These are phyloP conservation scores for Saccharomycopsis malanga DNA, from an alignment of 805 yeast genomes.

Conservation along the genomic window DNA sequence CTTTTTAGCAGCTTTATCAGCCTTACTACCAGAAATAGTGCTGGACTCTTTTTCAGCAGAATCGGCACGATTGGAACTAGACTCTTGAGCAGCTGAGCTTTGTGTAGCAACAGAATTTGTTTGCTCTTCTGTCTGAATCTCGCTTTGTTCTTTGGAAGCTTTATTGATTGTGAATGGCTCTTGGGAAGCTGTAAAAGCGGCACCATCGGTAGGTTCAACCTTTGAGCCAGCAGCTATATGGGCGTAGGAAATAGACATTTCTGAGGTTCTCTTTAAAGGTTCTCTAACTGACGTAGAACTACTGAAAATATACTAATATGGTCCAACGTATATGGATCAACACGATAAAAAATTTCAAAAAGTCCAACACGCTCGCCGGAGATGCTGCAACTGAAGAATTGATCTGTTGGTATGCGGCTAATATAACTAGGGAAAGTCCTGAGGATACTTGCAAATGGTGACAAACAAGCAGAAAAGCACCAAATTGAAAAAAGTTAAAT, in stretches of 20 bases:
- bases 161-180: neutral
- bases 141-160: neutral
- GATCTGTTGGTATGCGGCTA: too few species aligned
- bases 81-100: neutral
- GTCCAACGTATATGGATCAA: too few species aligned
- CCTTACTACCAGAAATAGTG: neutral
- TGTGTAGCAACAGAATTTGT: neutral
- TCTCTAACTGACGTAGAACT: constrained; percentile 12
- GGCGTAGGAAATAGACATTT: constrained; percentile 16
- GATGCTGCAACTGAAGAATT: too few species aligned
- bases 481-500: too few species aligned
- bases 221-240: constrained; percentile 18
- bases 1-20: constrained; percentile 7
- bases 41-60: neutral
- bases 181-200: neutral
- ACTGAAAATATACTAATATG: constrained; percentile 10
- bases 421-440: too few species aligned
- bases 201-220: neutral
- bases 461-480: too few species aligned
- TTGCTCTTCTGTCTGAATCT: neutral
- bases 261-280: constrained; percentile 27
- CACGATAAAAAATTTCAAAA: too few species aligned
- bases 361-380: too few species aligned
- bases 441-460: too few species aligned
- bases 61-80: neutral